phyloP scores from a whole-genome alignment of 371 early-diverging fungal species.

The Mortierella sp. region DNA sequence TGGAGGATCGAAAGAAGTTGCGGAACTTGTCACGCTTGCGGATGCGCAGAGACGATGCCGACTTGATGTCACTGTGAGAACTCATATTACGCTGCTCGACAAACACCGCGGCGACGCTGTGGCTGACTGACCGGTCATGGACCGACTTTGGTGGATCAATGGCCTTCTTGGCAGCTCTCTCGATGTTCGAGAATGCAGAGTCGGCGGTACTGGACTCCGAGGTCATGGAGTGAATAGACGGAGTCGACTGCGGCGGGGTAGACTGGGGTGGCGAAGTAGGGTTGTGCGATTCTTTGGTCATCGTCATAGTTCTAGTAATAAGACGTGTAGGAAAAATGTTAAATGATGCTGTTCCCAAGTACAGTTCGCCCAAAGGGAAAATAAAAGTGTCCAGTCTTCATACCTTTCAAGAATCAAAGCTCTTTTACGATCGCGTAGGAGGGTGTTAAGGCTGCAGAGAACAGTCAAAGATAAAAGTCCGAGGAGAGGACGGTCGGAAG shows the following conservation, averaged over 20 bases:
- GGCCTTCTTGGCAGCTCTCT: background rate
- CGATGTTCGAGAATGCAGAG: no score
- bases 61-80: background rate
- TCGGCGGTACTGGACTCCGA: no score
- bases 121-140: constrained; percentile 4
- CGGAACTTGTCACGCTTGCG: constrained; percentile 9
- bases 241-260: no score
- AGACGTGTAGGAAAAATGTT: background rate
- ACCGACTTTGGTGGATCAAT: background rate
- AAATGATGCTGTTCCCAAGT: no score
- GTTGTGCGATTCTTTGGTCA: background rate
- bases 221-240: no score
- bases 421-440: no score
- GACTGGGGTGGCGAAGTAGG: no score
- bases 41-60: background rate
- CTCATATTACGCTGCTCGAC: background rate
- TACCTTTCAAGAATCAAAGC: background rate
- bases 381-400: background rate
- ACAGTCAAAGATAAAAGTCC: no score
- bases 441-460: no score
- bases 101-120: background rate
- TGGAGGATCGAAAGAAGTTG: background rate
- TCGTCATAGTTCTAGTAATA: background rate
- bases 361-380: no score
- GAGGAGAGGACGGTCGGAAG: no score